phyloP scores from a whole-genome alignment of 257 asterid species.

The Gentiana macrophylla region DNA sequence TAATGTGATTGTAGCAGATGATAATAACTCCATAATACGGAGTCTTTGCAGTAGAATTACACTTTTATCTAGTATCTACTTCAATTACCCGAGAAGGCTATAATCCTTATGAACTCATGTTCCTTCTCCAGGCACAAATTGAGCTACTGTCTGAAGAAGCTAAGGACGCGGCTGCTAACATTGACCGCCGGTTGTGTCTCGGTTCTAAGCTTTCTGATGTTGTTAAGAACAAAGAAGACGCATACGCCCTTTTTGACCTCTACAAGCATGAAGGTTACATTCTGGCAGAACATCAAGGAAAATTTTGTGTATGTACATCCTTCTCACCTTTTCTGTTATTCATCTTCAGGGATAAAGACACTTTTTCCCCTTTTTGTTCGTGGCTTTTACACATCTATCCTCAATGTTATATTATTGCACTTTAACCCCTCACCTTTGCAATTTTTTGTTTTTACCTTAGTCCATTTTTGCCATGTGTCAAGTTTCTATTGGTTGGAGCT shows the following conservation, averaged over 20 bases:
- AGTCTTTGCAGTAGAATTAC: no score
- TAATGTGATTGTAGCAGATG: no score
- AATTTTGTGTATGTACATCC: slow-evolving; percentile 55
- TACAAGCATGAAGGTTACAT: slow-evolving; percentile 73
- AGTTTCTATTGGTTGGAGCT: no score
- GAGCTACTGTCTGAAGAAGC: slow-evolving; percentile 63
- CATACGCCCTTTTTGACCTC: slow-evolving; percentile 48
- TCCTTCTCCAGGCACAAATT: slow-evolving; percentile 30
- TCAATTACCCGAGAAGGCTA: no score
- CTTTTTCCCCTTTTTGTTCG: background rate
- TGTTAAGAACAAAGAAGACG: slow-evolving; percentile 64
- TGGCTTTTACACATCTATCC: background rate
- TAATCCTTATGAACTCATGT: slow-evolving; percentile 1
- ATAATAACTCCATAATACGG: no score
- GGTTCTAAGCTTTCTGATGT: slow-evolving; percentile 76
- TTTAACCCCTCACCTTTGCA: background rate
- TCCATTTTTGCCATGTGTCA: no score
- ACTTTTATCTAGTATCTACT: no score
- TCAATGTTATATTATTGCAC: background rate
- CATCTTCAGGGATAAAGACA: background rate
- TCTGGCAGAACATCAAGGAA: slow-evolving; percentile 67
- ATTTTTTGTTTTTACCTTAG: background rate
- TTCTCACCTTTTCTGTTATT: background rate
- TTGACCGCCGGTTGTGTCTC: slow-evolving; percentile 56
- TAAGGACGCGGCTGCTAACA: slow-evolving; percentile 71